A percentile compares a stretch with the other conserved stretches of the same genome.
These are phyloP conservation scores for Tuber umbilicatum DNA, from an alignment of 495 filamentous ascomycete genomes.

Conservation along the genomic window DNA sequence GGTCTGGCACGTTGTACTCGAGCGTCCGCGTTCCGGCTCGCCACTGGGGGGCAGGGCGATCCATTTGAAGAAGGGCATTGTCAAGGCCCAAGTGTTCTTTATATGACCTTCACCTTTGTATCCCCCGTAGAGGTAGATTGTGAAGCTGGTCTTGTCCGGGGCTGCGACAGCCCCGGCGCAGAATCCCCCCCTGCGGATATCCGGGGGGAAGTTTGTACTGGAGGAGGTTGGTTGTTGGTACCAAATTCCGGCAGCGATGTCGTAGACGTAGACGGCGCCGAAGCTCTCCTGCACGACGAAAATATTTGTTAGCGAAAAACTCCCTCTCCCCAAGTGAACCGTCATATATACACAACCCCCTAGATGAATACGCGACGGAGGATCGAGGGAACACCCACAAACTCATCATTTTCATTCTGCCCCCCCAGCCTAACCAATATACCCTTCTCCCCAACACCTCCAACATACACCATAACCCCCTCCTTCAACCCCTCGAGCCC, in stretches of 20 bases:
- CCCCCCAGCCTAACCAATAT: constrained; percentile 45
- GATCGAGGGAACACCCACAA: neutral
- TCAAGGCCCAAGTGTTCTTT: neutral
- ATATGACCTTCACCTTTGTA: neutral
- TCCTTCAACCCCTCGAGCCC: neutral
- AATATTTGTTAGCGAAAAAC: neutral
- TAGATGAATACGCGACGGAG: no score
- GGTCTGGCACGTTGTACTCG: neutral
- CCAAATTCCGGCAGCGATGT: neutral
- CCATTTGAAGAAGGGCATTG: constrained; percentile 3
- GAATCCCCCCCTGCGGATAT: neutral
- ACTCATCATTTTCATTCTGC: constrained; percentile 6
- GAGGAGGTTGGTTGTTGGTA: neutral
- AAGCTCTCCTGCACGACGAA: neutral
- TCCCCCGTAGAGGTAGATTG: neutral
- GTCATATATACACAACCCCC: neutral
- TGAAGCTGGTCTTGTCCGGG: constrained; percentile 2
- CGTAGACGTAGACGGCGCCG: neutral
- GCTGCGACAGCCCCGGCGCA: neutral
- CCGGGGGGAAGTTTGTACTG: neutral
- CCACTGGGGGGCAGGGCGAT: neutral
- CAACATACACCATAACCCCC: constrained; percentile 40
- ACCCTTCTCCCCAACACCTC: constrained; percentile 42
- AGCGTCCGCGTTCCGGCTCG: neutral
- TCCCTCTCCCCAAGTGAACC: neutral